Base-by-base conservation (phyloP, 2,329 filamentous ascomycete genomes). In the Ophiostoma novo-ulmi region DNA sequence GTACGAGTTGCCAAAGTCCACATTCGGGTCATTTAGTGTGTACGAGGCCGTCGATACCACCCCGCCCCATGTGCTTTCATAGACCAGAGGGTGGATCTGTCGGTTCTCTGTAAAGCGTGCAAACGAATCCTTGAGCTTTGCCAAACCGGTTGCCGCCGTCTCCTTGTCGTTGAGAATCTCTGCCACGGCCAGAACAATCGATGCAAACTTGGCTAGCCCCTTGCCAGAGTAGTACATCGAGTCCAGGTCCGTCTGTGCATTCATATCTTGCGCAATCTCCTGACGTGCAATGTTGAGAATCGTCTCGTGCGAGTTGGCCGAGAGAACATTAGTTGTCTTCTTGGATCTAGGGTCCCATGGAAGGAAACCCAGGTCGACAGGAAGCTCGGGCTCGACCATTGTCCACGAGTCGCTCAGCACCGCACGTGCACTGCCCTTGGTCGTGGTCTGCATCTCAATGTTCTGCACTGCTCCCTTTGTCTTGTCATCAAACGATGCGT, bases 191-290 rank as follows among this genome's bases (percentile, higher is more conserved):
- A 91, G 89, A 55, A 92, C 80, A 38, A 94, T 81, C 20, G 83
- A 82, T 0, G 90, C 91, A 78, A 93, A 94, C 77, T 94, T 94
- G 73, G 89, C 90, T 22, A 95, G 80, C 1, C 69, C 71, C 83
- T 94, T 98, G 75, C 95, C 95, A 75, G 91, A 91, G 79, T 90
- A 97, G 80, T 98, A 98, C 88, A 97, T 94, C 52, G 93, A 97
- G 77, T 94, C 87, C 48, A 92, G 82, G 73, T 95, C 87, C 5
- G 88, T 88, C 76, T 95, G 89, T 0, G 82, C 81, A n/a, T 82
- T 79, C 79, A 97, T 92, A 77, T 93, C 85, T 79, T 95, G 89
- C 0, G 87, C 85, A 0, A 74, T 69, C 78, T 99, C 95, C 26
- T 83, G 85, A n/a, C 84, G 82, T 1, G 92, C 91, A 10, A 89